These are phyloP conservation scores for Fistulifera solaris DNA, from an alignment of 108 stramenopile genomes.

Conservation along the genomic window DNA sequence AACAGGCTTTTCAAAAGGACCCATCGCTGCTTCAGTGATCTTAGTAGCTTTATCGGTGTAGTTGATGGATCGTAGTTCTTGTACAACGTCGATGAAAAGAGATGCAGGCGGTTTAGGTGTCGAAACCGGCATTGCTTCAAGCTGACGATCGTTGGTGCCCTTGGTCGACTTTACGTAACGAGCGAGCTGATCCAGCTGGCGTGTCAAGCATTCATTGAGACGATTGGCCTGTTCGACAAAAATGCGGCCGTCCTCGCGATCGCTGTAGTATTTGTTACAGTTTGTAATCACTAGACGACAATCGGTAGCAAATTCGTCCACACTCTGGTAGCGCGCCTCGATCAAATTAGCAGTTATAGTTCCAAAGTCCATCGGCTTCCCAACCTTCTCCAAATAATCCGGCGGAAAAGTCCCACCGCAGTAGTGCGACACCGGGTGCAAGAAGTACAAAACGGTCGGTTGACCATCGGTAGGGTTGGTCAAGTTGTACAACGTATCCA, in stretches of 20 bases:
- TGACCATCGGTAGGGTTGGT: conserved; percentile 56
- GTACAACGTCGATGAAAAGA: conserved; percentile 42
- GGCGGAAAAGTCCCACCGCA: conserved; percentile 57
- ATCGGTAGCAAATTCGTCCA: conserved; percentile 52
- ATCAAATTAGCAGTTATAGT: conserved; percentile 60
- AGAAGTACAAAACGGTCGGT: conserved; percentile 67
- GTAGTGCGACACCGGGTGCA: conserved; percentile 61
- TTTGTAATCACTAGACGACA: conserved; percentile 61
- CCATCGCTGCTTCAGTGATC: conserved; percentile 61
- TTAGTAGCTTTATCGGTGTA: conserved; percentile 75
- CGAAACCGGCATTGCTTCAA: conserved; percentile 16
- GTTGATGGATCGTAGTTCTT: conserved; percentile 42
- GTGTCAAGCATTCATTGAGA: conserved; percentile 41
- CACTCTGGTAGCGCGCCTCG: conserved; percentile 49
- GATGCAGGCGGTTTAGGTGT: conserved; percentile 50
- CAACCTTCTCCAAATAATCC: conserved; percentile 56
- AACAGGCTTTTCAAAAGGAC: conserved; percentile 70
- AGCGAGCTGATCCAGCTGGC: conserved; percentile 38
- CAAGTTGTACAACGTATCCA: conserved; percentile 52
- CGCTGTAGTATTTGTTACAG: conserved; percentile 55
- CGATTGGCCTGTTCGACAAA: conserved; percentile 58
- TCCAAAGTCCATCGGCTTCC: conserved; percentile 69
- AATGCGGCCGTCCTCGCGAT: conserved; percentile 35
- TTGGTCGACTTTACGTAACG: conserved; percentile 43
- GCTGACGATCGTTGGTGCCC: conserved; percentile 25